phyloP scores from a whole-genome alignment of 2,329 filamentous ascomycete genomes.

The Fusarium verticillioides region DNA sequence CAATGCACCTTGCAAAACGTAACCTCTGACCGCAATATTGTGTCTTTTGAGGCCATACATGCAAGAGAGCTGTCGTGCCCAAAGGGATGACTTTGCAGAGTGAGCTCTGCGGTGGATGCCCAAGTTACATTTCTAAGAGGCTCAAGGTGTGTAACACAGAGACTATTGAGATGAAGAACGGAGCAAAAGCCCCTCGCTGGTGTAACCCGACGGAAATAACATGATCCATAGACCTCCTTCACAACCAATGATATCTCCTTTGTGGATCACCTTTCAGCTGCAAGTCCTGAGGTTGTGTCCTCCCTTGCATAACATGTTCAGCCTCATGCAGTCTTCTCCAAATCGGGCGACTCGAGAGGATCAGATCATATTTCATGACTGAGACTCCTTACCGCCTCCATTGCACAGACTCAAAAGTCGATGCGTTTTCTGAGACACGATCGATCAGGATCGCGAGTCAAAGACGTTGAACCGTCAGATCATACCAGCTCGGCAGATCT shows the following conservation, averaged over 20 bases:
- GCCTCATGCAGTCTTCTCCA: neutral
- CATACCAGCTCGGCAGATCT: neutral
- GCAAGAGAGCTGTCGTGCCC: too few species aligned
- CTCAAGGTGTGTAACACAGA: neutral
- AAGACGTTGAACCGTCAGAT: neutral
- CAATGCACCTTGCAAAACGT: neutral
- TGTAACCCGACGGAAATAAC: slow-evolving; percentile 2
- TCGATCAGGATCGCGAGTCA: neutral
- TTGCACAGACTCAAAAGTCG: neutral
- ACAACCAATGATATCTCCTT: neutral
- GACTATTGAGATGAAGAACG: neutral
- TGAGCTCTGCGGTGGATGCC: neutral
- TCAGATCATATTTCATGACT: neutral
- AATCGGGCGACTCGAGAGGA: neutral
- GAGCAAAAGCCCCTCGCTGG: neutral
- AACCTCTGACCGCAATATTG: fast-evolving
- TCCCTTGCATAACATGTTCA: neutral
- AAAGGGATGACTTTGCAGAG: neutral
- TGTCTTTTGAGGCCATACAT: neutral
- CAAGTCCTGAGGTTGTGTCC: neutral
- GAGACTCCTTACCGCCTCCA: neutral
- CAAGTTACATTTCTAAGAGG: neutral
- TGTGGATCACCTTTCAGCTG: neutral
- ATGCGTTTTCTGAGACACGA: neutral
- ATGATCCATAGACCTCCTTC: neutral